These are phyloP conservation scores for Phytopythium helicoides DNA, from an alignment of 352 stramenopile species.

Conservation along the genomic window DNA sequence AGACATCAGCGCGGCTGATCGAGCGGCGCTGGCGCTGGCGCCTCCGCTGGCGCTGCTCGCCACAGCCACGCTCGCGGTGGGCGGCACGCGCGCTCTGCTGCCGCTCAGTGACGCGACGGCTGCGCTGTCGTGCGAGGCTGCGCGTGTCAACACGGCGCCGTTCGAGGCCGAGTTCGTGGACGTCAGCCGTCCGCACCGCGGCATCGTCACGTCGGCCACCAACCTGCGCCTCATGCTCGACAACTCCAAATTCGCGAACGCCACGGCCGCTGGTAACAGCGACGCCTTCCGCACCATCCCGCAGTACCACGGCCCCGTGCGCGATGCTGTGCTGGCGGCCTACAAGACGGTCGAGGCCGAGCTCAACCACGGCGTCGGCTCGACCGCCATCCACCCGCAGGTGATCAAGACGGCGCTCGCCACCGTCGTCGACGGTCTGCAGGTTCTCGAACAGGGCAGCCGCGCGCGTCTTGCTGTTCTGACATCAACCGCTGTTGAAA, in stretches of 20 bases:
- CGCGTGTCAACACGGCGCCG: slow-evolving; percentile 51
- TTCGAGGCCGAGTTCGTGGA: slow-evolving; percentile 89
- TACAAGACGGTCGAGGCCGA: slow-evolving; percentile 77
- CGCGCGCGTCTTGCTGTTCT: slow-evolving; percentile 46
- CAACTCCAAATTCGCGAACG: slow-evolving; percentile 81
- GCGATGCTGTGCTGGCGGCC: slow-evolving; percentile 57
- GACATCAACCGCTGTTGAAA: neutral
- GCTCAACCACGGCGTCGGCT: slow-evolving; percentile 48
- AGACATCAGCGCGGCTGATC: slow-evolving; percentile 35
- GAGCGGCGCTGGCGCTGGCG: slow-evolving; percentile 28
- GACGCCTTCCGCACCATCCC: slow-evolving; percentile 64
- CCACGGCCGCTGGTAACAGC: slow-evolving; percentile 31
- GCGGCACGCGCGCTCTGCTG: slow-evolving; percentile 60
- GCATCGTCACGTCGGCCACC: slow-evolving; percentile 80
- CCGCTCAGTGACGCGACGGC: slow-evolving; percentile 73
- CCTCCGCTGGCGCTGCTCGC: slow-evolving; percentile 47
- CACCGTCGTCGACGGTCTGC: slow-evolving; percentile 47
- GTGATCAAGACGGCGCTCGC: slow-evolving; percentile 59
- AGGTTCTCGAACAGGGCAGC: slow-evolving; percentile 54
- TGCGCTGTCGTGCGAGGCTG: slow-evolving; percentile 79
- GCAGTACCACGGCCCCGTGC: slow-evolving; percentile 80
- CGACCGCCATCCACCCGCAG: slow-evolving; percentile 54
- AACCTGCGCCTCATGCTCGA: slow-evolving; percentile 89
- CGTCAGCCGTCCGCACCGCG: slow-evolving; percentile 73
- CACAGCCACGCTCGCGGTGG: slow-evolving; percentile 47